Evolutionary conservation across 2,329 filamentous ascomycete genomes (phyloP).

Genomic region (Penicillium carneum): DNA sequence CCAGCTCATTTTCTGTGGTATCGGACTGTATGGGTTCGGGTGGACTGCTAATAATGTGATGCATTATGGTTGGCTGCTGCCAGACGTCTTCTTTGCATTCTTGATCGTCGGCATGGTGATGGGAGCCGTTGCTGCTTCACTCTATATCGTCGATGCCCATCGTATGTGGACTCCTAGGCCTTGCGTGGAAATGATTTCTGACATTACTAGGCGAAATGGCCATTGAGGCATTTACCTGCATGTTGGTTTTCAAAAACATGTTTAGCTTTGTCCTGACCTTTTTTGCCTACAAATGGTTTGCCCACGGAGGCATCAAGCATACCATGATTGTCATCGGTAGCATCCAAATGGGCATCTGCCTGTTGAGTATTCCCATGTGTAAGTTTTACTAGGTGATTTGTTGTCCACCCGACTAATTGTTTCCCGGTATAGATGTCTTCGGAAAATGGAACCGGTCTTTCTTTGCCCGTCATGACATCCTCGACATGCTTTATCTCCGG

Average conservation of each 20-base stretch:
- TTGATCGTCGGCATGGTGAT: conserved; percentile 91
- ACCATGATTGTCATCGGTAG: conserved; percentile 75
- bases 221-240: conserved; percentile 86
- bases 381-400: conserved; percentile 55
- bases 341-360: conserved; percentile 79
- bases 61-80: conserved; percentile 74
- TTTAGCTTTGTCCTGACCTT: conserved; percentile 88
- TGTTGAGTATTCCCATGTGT: conserved; percentile 79
- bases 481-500: conserved; percentile 56
- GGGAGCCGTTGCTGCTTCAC: conserved; percentile 80
- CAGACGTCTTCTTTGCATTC: conserved; percentile 81
- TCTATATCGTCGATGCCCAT: conserved; percentile 94
- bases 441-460: conserved; percentile 79
- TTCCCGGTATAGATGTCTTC: conserved; percentile 67
- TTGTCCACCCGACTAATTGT: background rate
- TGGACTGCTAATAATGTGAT: conserved; percentile 69
- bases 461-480: conserved; percentile 76
- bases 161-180: conserved; percentile 61
- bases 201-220: conserved; percentile 70
- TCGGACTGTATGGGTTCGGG: conserved; percentile 85
- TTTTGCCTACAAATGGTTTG: conserved; percentile 83
- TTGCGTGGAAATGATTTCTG: conserved; percentile 11
- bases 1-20: conserved; percentile 77
- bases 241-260: conserved; percentile 93
- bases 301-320: conserved; percentile 61